These are phyloP conservation scores for Ascochyta fabae DNA, from an alignment of 2,329 filamentous ascomycete genomes.

Conservation along the genomic window DNA sequence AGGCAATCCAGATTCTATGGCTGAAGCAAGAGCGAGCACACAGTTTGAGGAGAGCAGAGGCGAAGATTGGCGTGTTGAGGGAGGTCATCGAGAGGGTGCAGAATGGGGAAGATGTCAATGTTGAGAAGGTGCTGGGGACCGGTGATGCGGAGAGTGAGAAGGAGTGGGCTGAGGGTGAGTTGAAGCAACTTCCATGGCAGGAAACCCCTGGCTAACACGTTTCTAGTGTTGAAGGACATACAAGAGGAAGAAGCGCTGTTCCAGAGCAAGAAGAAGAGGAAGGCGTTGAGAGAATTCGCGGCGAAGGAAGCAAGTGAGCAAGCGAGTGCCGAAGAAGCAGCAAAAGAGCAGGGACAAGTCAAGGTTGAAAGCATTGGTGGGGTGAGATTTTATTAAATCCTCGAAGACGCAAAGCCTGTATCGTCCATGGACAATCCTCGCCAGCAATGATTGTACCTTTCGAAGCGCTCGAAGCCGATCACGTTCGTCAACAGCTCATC, in stretches of 20 bases:
- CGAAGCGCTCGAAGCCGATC: neutral
- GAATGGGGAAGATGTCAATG: slow-evolving; percentile 61
- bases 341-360: slow-evolving; percentile 3
- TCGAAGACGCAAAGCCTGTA: slow-evolving; percentile 8
- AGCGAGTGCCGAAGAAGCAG: slow-evolving; percentile 6
- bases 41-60: slow-evolving; percentile 77
- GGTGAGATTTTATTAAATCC: slow-evolving; percentile 40
- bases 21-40: slow-evolving; percentile 76
- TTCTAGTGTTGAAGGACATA: slow-evolving; percentile 68
- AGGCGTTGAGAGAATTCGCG: slow-evolving; percentile 30
- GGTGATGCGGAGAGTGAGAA: slow-evolving; percentile 76
- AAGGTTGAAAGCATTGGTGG: slow-evolving; percentile 42
- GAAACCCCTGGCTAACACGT: slow-evolving; percentile 18
- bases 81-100: slow-evolving; percentile 67
- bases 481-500: neutral
- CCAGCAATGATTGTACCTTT: slow-evolving; percentile 2
- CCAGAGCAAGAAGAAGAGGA: slow-evolving; percentile 51
- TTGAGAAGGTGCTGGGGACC: slow-evolving; percentile 80
- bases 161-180: slow-evolving; percentile 85
- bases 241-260: slow-evolving; percentile 67
- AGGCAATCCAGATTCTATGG: slow-evolving; percentile 90
- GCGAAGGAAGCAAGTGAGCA: slow-evolving; percentile 23
- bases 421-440: neutral
- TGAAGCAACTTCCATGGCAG: neutral
- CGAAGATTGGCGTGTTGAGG: slow-evolving; percentile 75